Evolutionary conservation across 768 basidiomycete genomes (phyloP).

Genomic region (Serendipita indica): DNA sequence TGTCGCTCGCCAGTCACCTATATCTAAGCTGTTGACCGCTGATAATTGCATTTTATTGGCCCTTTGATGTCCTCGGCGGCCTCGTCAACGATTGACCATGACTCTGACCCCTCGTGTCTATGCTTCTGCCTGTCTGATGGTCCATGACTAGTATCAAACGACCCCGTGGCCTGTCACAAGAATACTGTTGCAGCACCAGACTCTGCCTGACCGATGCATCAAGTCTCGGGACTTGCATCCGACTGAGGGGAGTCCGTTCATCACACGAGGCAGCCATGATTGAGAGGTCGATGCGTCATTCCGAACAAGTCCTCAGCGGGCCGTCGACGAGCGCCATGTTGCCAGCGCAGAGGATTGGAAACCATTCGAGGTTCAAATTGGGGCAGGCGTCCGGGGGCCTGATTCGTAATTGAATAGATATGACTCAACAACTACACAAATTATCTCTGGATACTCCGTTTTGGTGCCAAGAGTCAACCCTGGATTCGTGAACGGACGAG

Average conservation of each 20-base stretch:
- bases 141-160: slow-evolving; percentile 79
- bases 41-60: no score
- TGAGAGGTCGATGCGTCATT: no score
- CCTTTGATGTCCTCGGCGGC: no score
- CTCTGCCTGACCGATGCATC: not conserved
- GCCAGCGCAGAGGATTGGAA: not conserved
- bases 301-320: slow-evolving; percentile 6
- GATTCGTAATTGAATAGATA: no score
- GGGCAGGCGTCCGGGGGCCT: not conserved
- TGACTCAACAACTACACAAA: no score
- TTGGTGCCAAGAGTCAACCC: no score
- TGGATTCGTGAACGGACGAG: not conserved
- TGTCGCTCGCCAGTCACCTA: no score
- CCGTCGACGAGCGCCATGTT: not conserved
- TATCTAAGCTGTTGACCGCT: no score
- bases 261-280: no score
- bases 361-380: not conserved
- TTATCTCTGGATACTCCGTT: no score
- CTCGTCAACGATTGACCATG: no score
- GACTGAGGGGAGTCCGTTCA: slow-evolving; percentile 16
- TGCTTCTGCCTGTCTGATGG: slow-evolving; percentile 89
- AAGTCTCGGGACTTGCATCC: no score
- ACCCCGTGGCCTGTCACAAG: slow-evolving; percentile 50
- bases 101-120: slow-evolving; percentile 58
- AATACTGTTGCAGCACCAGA: slow-evolving; percentile 35